Percentiles rank a stretch among this genome's conserved stretches.
Evolutionary conservation across 202 grass and related monocot genomes (phyloP).

Genomic region (Hordeum pubiflorum): DNA sequence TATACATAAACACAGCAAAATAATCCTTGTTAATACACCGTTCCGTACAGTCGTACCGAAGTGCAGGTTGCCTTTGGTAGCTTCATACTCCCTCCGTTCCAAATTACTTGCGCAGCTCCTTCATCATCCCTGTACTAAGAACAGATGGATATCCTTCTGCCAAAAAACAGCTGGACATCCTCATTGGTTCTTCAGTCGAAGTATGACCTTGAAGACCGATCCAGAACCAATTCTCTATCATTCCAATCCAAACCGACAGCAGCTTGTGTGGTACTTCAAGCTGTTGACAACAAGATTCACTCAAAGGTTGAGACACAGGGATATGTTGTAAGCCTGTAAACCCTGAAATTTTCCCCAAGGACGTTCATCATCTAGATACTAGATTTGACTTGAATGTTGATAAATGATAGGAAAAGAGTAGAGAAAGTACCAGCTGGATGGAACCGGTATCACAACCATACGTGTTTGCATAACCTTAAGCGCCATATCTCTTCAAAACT

Average conservation of each 20-base stretch:
- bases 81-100: too few species aligned
- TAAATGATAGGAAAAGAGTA: not conserved
- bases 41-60: not conserved
- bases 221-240: not conserved
- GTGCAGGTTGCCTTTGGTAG: not conserved
- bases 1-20: not conserved
- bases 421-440: constrained; percentile 23
- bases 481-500: constrained; percentile 96
- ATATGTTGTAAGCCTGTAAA: not conserved
- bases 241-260: not conserved
- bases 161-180: not conserved
- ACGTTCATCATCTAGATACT: not conserved
- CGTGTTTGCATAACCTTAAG: constrained; percentile 28
- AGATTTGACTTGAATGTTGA: not conserved
- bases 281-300: not conserved
- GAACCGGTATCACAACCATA: constrained; percentile 1
- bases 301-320: not conserved
- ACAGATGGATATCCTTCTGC: not conserved
- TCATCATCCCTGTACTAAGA: not conserved
- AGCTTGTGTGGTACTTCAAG: not conserved
- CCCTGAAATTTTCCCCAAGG: not conserved
- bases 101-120: too few species aligned
- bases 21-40: not conserved
- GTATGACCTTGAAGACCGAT: not conserved
- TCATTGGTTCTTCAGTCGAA: not conserved